phyloP scores from a whole-genome alignment of 331 rosid genomes.

The Acacia concinna region DNA sequence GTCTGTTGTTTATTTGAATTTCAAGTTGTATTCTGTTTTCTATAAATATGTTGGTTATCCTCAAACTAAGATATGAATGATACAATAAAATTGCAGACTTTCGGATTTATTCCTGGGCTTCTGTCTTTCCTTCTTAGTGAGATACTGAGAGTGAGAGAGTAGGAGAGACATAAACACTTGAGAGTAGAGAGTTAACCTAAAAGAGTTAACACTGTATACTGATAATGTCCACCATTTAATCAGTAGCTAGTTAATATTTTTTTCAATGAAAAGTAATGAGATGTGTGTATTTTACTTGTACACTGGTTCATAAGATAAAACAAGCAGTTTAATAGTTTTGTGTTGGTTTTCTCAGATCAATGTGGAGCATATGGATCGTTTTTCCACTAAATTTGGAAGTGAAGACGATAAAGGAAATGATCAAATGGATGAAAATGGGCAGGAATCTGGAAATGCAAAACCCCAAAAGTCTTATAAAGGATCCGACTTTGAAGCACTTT shows the following conservation, averaged over 20 bases:
- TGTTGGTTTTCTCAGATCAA: conserved; percentile 52
- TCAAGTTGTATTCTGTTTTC: too few species aligned
- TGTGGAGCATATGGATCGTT: conserved; percentile 80
- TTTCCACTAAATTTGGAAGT: conserved; percentile 68
- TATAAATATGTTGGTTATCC: too few species aligned
- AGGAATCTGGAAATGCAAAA: conserved; percentile 35
- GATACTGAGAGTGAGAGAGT: too few species aligned
- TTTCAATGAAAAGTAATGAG: not conserved
- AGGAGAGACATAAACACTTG: too few species aligned
- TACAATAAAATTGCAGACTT: too few species aligned
- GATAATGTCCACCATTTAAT: not conserved
- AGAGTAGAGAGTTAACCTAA: too few species aligned
- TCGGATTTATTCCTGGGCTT: too few species aligned
- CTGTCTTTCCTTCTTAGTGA: too few species aligned
- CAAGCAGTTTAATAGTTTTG: conserved; percentile 9
- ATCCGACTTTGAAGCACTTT: conserved; percentile 71
- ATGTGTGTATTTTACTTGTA: conserved; percentile 8
- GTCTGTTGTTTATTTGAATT: too few species aligned
- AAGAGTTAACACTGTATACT: too few species aligned
- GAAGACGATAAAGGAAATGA: conserved; percentile 47
- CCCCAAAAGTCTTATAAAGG: conserved; percentile 63
- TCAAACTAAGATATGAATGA: too few species aligned
- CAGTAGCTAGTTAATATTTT: not conserved
- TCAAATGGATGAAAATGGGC: conserved; percentile 35
- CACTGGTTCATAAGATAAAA: conserved; percentile 14